Evolutionary conservation across 192 early-diverging fungal species (phyloP).

Genomic region (Coemansia pectinata): DNA sequence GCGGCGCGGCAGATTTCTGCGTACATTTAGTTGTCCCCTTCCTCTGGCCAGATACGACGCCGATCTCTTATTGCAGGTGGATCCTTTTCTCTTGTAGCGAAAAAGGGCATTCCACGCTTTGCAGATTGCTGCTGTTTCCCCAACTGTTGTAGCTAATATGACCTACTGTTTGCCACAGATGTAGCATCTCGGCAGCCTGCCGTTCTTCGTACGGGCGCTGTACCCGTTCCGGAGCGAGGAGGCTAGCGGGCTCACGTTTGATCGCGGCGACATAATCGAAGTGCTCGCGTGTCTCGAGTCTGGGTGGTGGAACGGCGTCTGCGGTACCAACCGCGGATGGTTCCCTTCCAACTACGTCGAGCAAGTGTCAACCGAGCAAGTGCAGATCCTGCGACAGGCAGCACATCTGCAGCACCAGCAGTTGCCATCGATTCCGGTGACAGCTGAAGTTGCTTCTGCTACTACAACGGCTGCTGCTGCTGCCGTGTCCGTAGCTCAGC

Average conservation of each 20-base stretch:
- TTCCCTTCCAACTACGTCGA: conserved; percentile 87
- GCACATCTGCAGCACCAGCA: conserved; percentile 19
- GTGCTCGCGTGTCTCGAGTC: conserved; percentile 86
- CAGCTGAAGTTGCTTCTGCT: neutral
- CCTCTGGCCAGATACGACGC: neutral
- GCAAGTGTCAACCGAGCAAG: conserved; percentile 59
- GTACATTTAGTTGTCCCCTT: neutral
- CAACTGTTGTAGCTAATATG: conserved; percentile 3
- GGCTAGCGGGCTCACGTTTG: conserved; percentile 76
- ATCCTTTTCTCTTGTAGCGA: neutral
- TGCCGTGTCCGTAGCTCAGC: conserved; percentile 19
- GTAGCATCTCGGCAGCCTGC: conserved; percentile 40
- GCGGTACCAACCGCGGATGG: conserved; percentile 79
- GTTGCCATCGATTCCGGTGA: neutral
- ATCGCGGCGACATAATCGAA: conserved; percentile 83
- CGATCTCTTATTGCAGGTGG: neutral
- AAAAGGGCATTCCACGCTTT: neutral
- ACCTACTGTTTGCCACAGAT: neutral
- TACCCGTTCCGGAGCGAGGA: conserved; percentile 86
- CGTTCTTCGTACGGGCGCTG: conserved; percentile 69
- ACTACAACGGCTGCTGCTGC: conserved; percentile 14
- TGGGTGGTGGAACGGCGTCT: conserved; percentile 97
- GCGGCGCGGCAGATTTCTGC: conserved; percentile 3
- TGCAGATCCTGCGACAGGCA: conserved; percentile 46
- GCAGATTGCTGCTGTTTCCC: neutral